These are phyloP conservation scores for Luvunga scandens DNA, from an alignment of 345 rosid species.

Conservation along the genomic window DNA sequence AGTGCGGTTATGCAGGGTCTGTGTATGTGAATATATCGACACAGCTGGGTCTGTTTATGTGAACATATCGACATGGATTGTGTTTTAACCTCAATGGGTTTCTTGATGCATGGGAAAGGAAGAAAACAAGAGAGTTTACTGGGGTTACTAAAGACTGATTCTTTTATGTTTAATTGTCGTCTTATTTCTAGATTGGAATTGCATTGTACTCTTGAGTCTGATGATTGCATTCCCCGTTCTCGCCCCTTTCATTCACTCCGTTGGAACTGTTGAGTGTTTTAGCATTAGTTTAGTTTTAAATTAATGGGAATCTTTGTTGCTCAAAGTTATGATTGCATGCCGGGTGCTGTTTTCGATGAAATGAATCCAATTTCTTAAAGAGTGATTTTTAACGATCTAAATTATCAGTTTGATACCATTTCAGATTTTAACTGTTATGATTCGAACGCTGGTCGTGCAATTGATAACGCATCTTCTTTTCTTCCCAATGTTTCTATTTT, in stretches of 20 bases:
- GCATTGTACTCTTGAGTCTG: neutral
- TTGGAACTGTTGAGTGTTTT: neutral
- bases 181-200: neutral
- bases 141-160: neutral
- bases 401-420: neutral
- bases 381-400: no score
- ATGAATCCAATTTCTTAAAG: neutral
- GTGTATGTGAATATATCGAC: neutral
- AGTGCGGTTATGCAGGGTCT: neutral
- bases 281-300: neutral
- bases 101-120: neutral
- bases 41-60: neutral
- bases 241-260: neutral
- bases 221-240: neutral
- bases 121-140: neutral
- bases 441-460: neutral
- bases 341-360: neutral
- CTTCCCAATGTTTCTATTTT: neutral
- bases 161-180: neutral
- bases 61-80: neutral
- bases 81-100: neutral
- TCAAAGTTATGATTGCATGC: neutral
- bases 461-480: neutral
- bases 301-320: neutral
- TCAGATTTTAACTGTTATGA: neutral